Evolutionary conservation across 2,329 filamentous ascomycete species (phyloP), one percentile per base, ranked within the genome.

Genomic region (Macrophomina phaseolina): DNA sequence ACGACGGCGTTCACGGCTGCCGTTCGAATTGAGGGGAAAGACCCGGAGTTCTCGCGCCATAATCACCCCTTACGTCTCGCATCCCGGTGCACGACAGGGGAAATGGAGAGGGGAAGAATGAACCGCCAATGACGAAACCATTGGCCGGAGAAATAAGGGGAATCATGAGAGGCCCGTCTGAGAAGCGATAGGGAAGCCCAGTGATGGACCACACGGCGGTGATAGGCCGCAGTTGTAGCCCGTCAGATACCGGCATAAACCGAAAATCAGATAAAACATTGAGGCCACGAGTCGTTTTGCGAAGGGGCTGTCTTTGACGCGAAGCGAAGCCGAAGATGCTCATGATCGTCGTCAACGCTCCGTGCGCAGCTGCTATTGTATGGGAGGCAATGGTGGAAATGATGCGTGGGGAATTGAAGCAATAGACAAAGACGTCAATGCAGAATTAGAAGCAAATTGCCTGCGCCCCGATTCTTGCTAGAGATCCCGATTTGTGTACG

Each of bases 231-330:
- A 32, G 28, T 48, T 62, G 42, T 40, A 49, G 40, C 58, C 56
- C 58, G 11, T 40, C 58, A 23, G 4, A 7, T 16, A 36, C 12
- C 58, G 58, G 58, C 58, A 49, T 46, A 62, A 23, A 14, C 58
- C 58, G 58, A 36, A 62, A 62, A 36, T 62, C 58, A 28, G 58
- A 62, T 34, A 18, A 36, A 62, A 49, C 34, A 30, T 62, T 62
- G 45, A 62, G 58, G 58, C n/a, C 58, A 62, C 58, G 58, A 62
- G 45, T 48, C 58, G 42, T 49, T 38, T 62, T 28, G 34, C 28
- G 42, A 62, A 49, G 45, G 42, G 58, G 58, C 23, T 1, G 46
- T 5, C 30, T 30, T 36, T 61, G 36, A 28, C 36, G 55, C 55
- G 55, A 58, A 58, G 36, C 42, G 56, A 61, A 23, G 9, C 40